Conservation (phyloP, 2,329 filamentous ascomycete species). For the Cryoendolithus antarcticus region DNA sequence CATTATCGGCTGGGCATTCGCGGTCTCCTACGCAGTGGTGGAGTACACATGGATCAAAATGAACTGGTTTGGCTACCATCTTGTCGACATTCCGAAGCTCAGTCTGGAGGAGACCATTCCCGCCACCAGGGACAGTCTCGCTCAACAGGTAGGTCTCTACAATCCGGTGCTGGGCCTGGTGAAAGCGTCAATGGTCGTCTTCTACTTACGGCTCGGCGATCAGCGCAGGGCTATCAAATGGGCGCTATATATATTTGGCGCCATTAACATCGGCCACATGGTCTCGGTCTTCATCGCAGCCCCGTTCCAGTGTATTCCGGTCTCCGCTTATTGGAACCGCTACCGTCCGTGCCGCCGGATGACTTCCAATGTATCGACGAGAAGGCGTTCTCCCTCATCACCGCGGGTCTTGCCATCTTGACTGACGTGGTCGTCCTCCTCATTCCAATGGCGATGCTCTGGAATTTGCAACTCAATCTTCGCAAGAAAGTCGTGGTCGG, state of each 20-base stretch:
- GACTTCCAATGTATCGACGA: slow-evolving; percentile 23
- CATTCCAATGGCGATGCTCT: slow-evolving; percentile 31
- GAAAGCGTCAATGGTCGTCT: slow-evolving; percentile 26
- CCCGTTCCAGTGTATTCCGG: slow-evolving; percentile 24
- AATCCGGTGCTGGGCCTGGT: slow-evolving; percentile 26
- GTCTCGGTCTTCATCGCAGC: slow-evolving; percentile 23
- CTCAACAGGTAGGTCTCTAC: slow-evolving; percentile 27
- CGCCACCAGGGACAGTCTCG: slow-evolving; percentile 16
- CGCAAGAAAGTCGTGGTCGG: slow-evolving; percentile 25
- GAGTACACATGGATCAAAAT: too few relatives aligned
- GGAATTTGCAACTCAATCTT: slow-evolving; percentile 30
- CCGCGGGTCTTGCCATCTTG: slow-evolving; percentile 24
- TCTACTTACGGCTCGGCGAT: slow-evolving; percentile 26
- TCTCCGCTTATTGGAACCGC: slow-evolving; percentile 9
- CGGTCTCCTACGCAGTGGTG: too few relatives aligned
- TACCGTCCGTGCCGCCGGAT: slow-evolving; percentile 9
- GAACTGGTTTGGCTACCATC: too few relatives aligned
- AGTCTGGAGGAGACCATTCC: slow-evolving; percentile 1
- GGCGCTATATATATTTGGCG: slow-evolving; percentile 22
- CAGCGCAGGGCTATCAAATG: slow-evolving; percentile 18
- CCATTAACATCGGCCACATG: slow-evolving; percentile 24
- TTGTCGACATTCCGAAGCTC: neutral
- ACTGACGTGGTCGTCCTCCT: slow-evolving; percentile 29
- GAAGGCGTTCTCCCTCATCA: slow-evolving; percentile 22
- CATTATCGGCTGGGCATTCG: too few relatives aligned